Evolutionary conservation across 345 rosid genomes (phyloP).

Genomic region (Adansonia digitata): DNA sequence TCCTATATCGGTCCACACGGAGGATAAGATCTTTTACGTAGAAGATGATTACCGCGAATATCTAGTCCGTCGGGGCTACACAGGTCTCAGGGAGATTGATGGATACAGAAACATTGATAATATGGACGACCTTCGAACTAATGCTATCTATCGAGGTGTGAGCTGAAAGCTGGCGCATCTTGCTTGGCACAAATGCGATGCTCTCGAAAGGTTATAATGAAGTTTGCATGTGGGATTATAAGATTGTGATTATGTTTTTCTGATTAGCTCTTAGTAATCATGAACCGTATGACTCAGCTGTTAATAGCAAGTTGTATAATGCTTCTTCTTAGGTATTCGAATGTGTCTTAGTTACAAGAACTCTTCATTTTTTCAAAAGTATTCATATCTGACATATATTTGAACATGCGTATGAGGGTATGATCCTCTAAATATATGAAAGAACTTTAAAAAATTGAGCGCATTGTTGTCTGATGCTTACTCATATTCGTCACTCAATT

Average conservation of each 20-base stretch:
- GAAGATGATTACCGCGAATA: slow-evolving; percentile 82
- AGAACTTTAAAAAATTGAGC: too few species aligned
- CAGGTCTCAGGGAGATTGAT: slow-evolving; percentile 68
- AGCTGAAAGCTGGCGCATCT: slow-evolving; percentile 30
- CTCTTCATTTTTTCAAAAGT: too few species aligned
- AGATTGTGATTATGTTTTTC: background rate
- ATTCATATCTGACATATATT: too few species aligned
- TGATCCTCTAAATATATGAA: too few species aligned
- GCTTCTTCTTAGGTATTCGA: background rate
- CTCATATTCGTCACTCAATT: too few species aligned
- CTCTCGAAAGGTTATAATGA: background rate
- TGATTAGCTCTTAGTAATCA: too few species aligned
- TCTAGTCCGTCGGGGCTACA: slow-evolving; percentile 66
- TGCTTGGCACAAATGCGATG: background rate
- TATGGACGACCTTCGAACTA: slow-evolving; percentile 89
- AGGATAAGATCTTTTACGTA: slow-evolving; percentile 63
- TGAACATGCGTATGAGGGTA: too few species aligned
- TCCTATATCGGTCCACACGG: slow-evolving; percentile 73
- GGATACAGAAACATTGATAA: slow-evolving; percentile 73
- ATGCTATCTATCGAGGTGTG: slow-evolving; percentile 71
- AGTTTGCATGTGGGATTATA: slow-evolving; percentile 6
- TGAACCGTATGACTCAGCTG: background rate
- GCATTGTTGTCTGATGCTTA: too few species aligned
- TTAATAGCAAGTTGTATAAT: background rate
- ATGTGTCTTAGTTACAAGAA: too few species aligned